Percentiles rank a stretch among this genome's conserved stretches.
These are phyloP conservation scores for Pseudogymnoascus sp. DNA, from an alignment of 2,329 filamentous ascomycete genomes.

Conservation along the genomic window DNA sequence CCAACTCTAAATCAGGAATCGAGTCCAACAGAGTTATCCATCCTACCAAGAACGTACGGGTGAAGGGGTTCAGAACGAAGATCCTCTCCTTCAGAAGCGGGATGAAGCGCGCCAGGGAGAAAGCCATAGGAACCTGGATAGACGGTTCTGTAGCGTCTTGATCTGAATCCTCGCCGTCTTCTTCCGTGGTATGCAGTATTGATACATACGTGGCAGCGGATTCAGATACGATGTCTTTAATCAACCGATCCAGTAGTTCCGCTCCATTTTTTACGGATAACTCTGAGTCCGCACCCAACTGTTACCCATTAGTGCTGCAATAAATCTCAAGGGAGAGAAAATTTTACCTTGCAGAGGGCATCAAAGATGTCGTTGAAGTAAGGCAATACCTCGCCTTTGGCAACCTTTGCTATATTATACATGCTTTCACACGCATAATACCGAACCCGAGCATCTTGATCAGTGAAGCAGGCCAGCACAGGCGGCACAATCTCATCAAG, in stretches of 20 bases:
- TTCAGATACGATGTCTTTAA: slow-evolving; percentile 95
- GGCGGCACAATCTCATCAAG: slow-evolving; percentile 91
- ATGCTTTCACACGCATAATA: slow-evolving; percentile 99
- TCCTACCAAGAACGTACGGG: slow-evolving; percentile 86
- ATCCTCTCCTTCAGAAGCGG: slow-evolving; percentile 91
- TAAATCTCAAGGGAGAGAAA: not conserved
- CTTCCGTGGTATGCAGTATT: slow-evolving; percentile 59
- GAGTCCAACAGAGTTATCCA: slow-evolving; percentile 95
- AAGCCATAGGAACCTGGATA: slow-evolving; percentile 68
- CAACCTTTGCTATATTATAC: slow-evolving; percentile 99
- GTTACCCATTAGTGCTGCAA: slow-evolving; percentile 13
- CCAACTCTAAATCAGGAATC: slow-evolving; percentile 91
- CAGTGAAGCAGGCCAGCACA: slow-evolving; percentile 92
- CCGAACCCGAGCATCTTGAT: slow-evolving; percentile 92
- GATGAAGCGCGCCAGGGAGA: slow-evolving; percentile 85
- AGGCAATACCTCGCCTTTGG: slow-evolving; percentile 90
- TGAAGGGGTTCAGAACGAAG: slow-evolving; percentile 89
- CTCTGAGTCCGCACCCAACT: slow-evolving; percentile 94
- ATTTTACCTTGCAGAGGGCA: slow-evolving; percentile 79
- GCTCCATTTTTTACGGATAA: slow-evolving; percentile 97
- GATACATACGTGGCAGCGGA: slow-evolving; percentile 93
- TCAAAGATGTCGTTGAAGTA: slow-evolving; percentile 99
- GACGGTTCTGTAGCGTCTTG: slow-evolving; percentile 40
- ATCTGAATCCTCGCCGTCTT: slow-evolving; percentile 43
- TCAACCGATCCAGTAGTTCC: slow-evolving; percentile 84